These are phyloP conservation scores for Dactylellina cionopaga DNA, from an alignment of 2,329 filamentous ascomycete genomes.

Conservation along the genomic window DNA sequence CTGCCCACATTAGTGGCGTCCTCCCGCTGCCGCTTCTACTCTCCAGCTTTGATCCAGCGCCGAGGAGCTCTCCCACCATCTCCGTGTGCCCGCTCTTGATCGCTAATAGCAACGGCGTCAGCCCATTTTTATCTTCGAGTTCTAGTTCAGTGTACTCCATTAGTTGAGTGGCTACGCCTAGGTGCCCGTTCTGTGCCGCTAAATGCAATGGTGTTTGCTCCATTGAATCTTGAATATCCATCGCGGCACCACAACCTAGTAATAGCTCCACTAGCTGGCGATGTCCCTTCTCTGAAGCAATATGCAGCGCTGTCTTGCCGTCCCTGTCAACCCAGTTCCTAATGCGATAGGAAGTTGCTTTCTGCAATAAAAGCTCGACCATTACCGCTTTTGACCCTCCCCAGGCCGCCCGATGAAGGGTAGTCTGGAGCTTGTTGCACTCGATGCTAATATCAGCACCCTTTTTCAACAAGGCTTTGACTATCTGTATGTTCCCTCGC, in stretches of 20 bases:
- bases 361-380: neutral
- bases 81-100: neutral
- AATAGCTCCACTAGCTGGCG: no score
- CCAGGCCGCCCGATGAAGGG: no score
- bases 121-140: neutral
- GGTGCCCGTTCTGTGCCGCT: conserved; percentile 15
- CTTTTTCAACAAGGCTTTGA: no score
- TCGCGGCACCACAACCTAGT: no score
- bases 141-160: neutral
- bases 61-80: neutral
- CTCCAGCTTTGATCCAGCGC: conserved; percentile 5
- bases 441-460: no score
- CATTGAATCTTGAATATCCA: neutral
- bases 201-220: conserved; percentile 47
- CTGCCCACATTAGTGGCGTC: conserved; percentile 47
- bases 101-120: conserved; percentile 16
- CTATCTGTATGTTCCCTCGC: no score
- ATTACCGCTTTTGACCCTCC: neutral
- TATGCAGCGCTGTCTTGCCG: no score
- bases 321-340: no score
- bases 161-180: neutral
- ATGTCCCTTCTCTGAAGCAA: no score
- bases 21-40: neutral
- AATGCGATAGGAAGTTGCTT: no score
- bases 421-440: no score